A percentile compares a stretch with the other conserved stretches of the same genome.
Evolutionary conservation across 2,329 filamentous ascomycete species (phyloP).

Genomic region (Cercospora citrullina): DNA sequence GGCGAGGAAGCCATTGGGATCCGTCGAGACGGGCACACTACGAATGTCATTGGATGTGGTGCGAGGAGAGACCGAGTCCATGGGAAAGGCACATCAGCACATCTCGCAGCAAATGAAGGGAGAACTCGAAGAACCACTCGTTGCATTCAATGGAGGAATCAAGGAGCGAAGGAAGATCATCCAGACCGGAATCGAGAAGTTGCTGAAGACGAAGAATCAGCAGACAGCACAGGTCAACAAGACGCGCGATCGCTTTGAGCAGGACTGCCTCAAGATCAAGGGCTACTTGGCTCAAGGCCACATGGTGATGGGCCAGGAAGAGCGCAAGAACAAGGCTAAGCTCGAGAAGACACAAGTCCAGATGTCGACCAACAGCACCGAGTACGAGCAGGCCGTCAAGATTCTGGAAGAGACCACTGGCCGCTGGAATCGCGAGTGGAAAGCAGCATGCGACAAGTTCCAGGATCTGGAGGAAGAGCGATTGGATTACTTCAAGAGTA

Average conservation of each 20-base stretch:
- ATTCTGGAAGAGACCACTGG: constrained; percentile 90
- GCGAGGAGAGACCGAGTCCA: constrained; percentile 84
- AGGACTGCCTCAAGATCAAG: constrained; percentile 97
- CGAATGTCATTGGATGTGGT: constrained; percentile 83
- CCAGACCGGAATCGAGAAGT: constrained; percentile 88
- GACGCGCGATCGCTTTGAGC: constrained; percentile 91
- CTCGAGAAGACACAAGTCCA: constrained; percentile 98
- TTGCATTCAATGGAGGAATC: constrained; percentile 89
- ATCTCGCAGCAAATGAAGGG: constrained; percentile 94
- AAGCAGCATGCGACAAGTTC: constrained; percentile 95
- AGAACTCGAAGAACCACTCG: constrained; percentile 89
- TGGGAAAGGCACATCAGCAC: constrained; percentile 88
- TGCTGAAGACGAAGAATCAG: constrained; percentile 88
- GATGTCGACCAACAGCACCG: constrained; percentile 82
- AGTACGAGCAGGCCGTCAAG: constrained; percentile 93
- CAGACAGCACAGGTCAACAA: constrained; percentile 93
- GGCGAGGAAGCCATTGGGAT: constrained; percentile 84
- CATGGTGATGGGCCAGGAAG: constrained; percentile 99
- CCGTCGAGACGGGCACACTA: constrained; percentile 80
- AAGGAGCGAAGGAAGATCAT: constrained; percentile 97
- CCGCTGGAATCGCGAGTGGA: constrained; percentile 98
- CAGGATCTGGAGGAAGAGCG: constrained; percentile 98
- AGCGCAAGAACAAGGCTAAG: constrained; percentile 98
- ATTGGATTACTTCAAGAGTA: constrained; percentile 95
- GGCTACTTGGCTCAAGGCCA: constrained; percentile 97